A percentile compares a stretch with the other conserved stretches of the same genome.
Conservation (phyloP, 352 stramenopile species). For the Phytopythium aichiense region DNA sequence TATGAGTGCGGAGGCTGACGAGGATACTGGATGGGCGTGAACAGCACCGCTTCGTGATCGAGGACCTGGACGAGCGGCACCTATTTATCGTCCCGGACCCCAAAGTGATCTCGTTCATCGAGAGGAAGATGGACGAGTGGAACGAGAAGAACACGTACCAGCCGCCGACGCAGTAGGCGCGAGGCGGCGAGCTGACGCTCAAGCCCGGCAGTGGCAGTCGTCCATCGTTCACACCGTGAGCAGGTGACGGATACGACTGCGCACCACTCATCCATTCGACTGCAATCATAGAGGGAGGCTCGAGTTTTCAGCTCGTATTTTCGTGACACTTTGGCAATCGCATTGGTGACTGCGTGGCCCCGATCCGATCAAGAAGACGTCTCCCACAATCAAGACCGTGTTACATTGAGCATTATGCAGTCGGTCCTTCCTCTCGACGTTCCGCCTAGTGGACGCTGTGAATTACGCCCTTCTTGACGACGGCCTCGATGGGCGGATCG, state of each 20-base stretch:
- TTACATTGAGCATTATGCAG: background rate
- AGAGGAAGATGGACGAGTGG: constrained; percentile 89
- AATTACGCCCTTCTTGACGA: constrained; percentile 68
- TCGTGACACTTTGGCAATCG: background rate
- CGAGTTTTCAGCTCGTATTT: background rate
- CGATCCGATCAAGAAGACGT: background rate
- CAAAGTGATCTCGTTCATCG: constrained; percentile 80
- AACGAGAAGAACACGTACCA: constrained; percentile 89
- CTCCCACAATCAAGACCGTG: background rate
- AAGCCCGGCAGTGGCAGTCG: too few species aligned
- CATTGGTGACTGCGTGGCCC: background rate
- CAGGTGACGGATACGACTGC: background rate
- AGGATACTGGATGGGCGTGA: background rate
- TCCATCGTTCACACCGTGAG: background rate
- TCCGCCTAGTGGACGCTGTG: constrained; percentile 14
- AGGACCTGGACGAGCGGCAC: constrained; percentile 81
- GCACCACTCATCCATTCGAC: background rate
- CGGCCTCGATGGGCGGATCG: constrained; percentile 70
- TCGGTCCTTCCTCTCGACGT: background rate
- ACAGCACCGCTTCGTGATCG: constrained; percentile 83
- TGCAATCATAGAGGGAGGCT: background rate
- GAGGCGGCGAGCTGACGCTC: background rate
- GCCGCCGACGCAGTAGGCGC: constrained; percentile 37
- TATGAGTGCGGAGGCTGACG: background rate
- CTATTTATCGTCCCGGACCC: constrained; percentile 85